phyloP scores from a whole-genome alignment of 2,329 filamentous ascomycete species.

The Didymella segeticola region DNA sequence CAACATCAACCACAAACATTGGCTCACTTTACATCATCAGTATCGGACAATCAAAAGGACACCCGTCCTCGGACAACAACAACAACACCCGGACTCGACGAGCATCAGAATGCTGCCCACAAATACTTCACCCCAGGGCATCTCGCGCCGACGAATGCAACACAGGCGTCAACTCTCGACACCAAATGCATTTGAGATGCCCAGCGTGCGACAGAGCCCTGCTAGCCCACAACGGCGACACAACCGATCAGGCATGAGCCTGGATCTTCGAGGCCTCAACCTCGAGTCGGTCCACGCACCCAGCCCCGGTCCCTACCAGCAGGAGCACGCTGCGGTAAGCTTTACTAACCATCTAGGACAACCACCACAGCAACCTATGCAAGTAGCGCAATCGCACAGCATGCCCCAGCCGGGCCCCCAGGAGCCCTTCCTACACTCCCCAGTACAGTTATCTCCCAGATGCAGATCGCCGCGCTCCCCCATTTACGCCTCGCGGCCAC shows the following conservation, averaged over 20 bases:
- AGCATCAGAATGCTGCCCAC: conserved; percentile 80
- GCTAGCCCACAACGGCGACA: conserved; percentile 59
- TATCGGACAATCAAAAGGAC: conserved; percentile 51
- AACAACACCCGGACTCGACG: conserved; percentile 74
- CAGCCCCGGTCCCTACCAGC: conserved; percentile 49
- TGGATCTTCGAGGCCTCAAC: conserved; percentile 72
- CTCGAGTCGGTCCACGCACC: conserved; percentile 49
- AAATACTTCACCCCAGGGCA: conserved; percentile 70
- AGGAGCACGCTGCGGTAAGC: conserved; percentile 62
- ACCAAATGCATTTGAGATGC: conserved; percentile 76
- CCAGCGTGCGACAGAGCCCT: conserved; percentile 72
- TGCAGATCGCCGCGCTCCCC: conserved; percentile 46
- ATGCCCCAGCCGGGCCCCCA: conserved; percentile 77
- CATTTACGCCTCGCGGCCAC: conserved; percentile 38
- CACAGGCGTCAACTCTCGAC: conserved; percentile 91
- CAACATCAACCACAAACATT: conserved; percentile 8
- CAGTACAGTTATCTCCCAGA: conserved; percentile 47
- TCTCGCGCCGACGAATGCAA: conserved; percentile 75
- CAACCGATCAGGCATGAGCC: conserved; percentile 84
- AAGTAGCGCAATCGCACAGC: conserved; percentile 89
- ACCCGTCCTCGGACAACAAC: conserved; percentile 45
- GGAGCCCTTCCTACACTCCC: conserved; percentile 46
- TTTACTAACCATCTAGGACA: conserved; percentile 64
- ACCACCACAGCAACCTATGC: conserved; percentile 78
- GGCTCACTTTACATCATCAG: conserved; percentile 45